Evolutionary conservation across 192 early-diverging fungal genomes (phyloP), one percentile per base, ranked within the genome.

Genomic region (Coemansia sp.): DNA sequence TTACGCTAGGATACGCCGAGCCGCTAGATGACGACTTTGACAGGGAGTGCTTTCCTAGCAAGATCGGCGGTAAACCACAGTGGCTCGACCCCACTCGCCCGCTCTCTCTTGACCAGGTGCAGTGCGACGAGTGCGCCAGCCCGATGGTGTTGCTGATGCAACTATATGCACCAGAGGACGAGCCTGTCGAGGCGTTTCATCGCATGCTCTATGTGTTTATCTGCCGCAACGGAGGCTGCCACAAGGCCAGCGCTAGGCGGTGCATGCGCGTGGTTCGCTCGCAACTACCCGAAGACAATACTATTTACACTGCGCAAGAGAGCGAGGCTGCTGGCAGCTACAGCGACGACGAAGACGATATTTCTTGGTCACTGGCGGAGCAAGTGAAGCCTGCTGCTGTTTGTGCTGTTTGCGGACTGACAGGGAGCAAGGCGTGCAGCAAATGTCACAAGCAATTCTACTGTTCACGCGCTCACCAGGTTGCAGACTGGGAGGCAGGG

Each of bases 81-180:
- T 97, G 95, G 97, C 83, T 97, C 39, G 91, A 95, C 72, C 93
- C 91, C 10, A 85, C 81, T 33, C 70, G 86, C 27, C 87, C 92
- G 31, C 77, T 95, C 33, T 71, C 78, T 43, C 80, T 76, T 11
- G 89, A 91, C 38, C 62, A 80, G 41, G 90, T 90, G 6, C 64
- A 69, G 13, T 97, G 96, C 76, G 89, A 87, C 31, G 85, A 88
- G 12, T 97, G 95, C 74, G 66, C 78, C 13, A 87, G 87, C 60
- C 87, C 92, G 4, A 93, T 96, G 94, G 74, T 78, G 11, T 76
- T 95, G 70, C 85, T 97, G 61, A 52, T 94, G 62, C 95, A 97
- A 86, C 75, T 99, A 7, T 99, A 96, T 66, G 93, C 95, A 2
- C 95, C 97, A 11, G 95, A 99, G 67, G 94, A 99, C 74, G 84